Conservation (phyloP, 2,329 filamentous ascomycete genomes). For the Penicillium janthinellum region DNA sequence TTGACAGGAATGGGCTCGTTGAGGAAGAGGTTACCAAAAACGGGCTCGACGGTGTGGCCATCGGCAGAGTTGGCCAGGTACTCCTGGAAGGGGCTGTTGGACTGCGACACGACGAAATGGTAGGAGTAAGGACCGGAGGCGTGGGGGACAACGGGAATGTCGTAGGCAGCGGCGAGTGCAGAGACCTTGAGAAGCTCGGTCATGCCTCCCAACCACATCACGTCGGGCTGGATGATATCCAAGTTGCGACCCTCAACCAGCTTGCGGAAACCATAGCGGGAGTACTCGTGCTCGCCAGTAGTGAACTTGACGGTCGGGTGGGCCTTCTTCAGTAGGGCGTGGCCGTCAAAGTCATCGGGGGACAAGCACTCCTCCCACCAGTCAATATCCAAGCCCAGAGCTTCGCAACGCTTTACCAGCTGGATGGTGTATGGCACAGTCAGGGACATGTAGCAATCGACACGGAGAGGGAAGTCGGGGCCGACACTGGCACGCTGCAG, state of each 20-base stretch:
- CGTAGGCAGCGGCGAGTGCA: slow-evolving; percentile 87
- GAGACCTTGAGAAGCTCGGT: slow-evolving; percentile 89
- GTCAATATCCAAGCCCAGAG: slow-evolving; percentile 81
- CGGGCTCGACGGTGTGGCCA: slow-evolving; percentile 83
- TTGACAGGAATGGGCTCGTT: slow-evolving; percentile 87
- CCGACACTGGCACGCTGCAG: slow-evolving; percentile 83
- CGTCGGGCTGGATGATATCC: slow-evolving; percentile 92
- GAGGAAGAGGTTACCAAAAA: slow-evolving; percentile 87
- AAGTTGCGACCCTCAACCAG: slow-evolving; percentile 88
- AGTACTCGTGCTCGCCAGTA: slow-evolving; percentile 94
- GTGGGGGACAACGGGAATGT: slow-evolving; percentile 93
- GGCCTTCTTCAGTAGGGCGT: slow-evolving; percentile 84
- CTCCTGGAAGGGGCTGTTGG: slow-evolving; percentile 93
- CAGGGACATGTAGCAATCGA: slow-evolving; percentile 96
- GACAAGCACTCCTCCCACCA: slow-evolving; percentile 97
- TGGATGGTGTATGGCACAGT: slow-evolving; percentile 93
- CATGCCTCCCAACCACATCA: slow-evolving; percentile 95
- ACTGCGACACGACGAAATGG: slow-evolving; percentile 91
- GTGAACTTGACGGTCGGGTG: slow-evolving; percentile 92
- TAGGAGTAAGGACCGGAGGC: slow-evolving; percentile 93
- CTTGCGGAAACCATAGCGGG: slow-evolving; percentile 91
- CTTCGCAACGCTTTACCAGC: slow-evolving; percentile 78
- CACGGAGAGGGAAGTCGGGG: slow-evolving; percentile 88
- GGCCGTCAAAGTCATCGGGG: slow-evolving; percentile 90
- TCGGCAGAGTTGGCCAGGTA: slow-evolving; percentile 93